phyloP scores from a whole-genome alignment of 2,329 filamentous ascomycete species.

The Aspergillus arachidicola region DNA sequence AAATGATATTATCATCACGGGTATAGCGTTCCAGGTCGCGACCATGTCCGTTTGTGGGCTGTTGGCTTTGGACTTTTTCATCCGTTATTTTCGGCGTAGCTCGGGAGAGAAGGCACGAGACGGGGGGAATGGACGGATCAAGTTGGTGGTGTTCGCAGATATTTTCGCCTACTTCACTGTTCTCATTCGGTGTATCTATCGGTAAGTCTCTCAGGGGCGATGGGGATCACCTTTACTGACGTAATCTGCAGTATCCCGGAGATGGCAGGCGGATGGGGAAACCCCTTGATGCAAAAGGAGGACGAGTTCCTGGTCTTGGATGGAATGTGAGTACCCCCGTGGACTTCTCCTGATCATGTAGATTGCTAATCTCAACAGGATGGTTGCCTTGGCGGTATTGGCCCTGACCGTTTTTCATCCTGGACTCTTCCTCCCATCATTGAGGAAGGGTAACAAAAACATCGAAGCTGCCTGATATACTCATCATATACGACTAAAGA shows the following conservation, averaged over 20 bases:
- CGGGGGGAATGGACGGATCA: constrained; percentile 19
- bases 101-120: constrained; percentile 29
- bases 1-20: constrained; percentile 60
- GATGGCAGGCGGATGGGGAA: constrained; percentile 55
- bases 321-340: constrained; percentile 45
- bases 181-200: constrained; percentile 48
- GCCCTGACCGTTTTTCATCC: constrained; percentile 49
- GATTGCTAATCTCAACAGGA: constrained; percentile 34
- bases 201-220: constrained; percentile 29
- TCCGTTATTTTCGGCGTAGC: constrained; percentile 33
- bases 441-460: constrained; percentile 31
- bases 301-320: constrained; percentile 52
- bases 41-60: constrained; percentile 47
- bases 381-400: constrained; percentile 48
- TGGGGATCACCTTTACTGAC: background rate
- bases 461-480: constrained; percentile 11
- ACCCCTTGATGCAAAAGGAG: constrained; percentile 50
- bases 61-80: constrained; percentile 49
- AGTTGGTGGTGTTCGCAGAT: constrained; percentile 30
- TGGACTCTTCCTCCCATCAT: constrained; percentile 46
- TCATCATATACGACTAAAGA: background rate
- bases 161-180: constrained; percentile 43
- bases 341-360: background rate
- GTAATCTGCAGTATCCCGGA: constrained; percentile 46
- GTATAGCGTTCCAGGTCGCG: constrained; percentile 60